A percentile compares a stretch with the other conserved stretches of the same genome.
Evolutionary conservation across 768 basidiomycete genomes (phyloP).

Genomic region (Lentinula aciculospora): DNA sequence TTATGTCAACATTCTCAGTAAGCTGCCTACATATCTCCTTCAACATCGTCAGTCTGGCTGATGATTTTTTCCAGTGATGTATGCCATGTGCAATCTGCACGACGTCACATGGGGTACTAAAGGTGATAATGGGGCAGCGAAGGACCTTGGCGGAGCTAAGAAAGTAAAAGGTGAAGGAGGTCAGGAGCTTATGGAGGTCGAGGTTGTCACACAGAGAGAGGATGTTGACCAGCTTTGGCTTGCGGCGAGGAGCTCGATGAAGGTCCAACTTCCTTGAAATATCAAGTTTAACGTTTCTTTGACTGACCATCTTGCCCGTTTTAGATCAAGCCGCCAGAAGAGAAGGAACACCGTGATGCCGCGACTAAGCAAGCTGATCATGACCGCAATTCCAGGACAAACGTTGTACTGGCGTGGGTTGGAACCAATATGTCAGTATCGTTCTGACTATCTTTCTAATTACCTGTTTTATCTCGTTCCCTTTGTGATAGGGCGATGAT

Average conservation of each 20-base stretch:
- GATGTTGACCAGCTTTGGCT: slow-evolving; percentile 87
- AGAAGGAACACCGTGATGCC: slow-evolving; percentile 79
- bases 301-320: not conserved
- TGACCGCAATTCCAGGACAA: slow-evolving; percentile 78
- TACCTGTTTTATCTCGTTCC: not conserved
- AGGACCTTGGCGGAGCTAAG: slow-evolving; percentile 89
- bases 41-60: not conserved
- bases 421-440: slow-evolving; percentile 74
- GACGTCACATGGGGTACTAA: slow-evolving; percentile 87
- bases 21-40: slow-evolving; percentile 16
- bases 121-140: slow-evolving; percentile 82
- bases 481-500: slow-evolving; percentile 51
- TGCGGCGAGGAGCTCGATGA: slow-evolving; percentile 66
- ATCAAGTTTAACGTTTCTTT: not conserved
- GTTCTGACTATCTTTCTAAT: slow-evolving; percentile 2
- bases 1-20: slow-evolving; percentile 78
- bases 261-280: slow-evolving; percentile 22
- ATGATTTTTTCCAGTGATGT: slow-evolving; percentile 57
- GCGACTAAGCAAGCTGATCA: slow-evolving; percentile 87
- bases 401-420: slow-evolving; percentile 79
- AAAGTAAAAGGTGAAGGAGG: slow-evolving; percentile 82
- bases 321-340: slow-evolving; percentile 48
- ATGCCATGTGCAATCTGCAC: slow-evolving; percentile 90
- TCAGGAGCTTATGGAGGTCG: slow-evolving; percentile 83
- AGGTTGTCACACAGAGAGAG: slow-evolving; percentile 74